phyloP scores from a whole-genome alignment of 495 filamentous ascomycete species.

The Oleoguttula mirabilis region DNA sequence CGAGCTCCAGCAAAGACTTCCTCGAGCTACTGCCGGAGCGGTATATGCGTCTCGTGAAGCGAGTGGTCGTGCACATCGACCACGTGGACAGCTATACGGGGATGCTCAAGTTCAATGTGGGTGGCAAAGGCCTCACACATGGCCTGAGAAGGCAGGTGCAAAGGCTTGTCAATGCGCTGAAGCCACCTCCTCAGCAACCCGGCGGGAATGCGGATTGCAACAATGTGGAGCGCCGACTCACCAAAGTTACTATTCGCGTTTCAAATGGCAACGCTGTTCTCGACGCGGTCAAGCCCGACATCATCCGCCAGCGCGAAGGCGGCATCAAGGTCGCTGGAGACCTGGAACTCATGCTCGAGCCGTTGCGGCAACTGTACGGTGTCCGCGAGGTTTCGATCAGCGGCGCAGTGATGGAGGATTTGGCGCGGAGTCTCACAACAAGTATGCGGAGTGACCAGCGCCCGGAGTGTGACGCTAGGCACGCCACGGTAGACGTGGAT shows the following conservation, averaged over 20 bases:
- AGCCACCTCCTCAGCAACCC: neutral
- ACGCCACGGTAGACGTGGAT: constrained; percentile 1
- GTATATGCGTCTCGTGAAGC: constrained; percentile 27
- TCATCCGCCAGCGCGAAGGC: neutral
- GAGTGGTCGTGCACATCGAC: constrained; percentile 30
- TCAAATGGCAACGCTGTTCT: constrained; percentile 9
- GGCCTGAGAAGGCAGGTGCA: constrained; percentile 26
- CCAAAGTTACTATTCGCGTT: constrained; percentile 3
- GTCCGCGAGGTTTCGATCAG: constrained; percentile 12
- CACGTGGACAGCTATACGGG: constrained; percentile 33
- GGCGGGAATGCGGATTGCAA: neutral
- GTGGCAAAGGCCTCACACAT: constrained; percentile 25
- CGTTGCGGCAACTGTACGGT: constrained; percentile 12
- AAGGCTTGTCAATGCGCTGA: constrained; percentile 23
- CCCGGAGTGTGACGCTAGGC: too few species aligned
- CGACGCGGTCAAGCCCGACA: constrained; percentile 6
- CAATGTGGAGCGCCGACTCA: neutral
- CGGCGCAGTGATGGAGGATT: constrained; percentile 9
- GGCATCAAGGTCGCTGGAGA: constrained; percentile 3
- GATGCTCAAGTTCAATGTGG: constrained; percentile 34
- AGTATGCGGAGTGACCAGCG: constrained; percentile 7
- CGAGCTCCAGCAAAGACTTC: constrained; percentile 24
- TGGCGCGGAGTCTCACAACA: constrained; percentile 5
- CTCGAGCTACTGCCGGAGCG: constrained; percentile 25
- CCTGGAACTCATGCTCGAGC: constrained; percentile 14